Evolutionary conservation across 805 yeast species (phyloP), one percentile per base, ranked within the genome.

Genomic region (Metschnikowia cubensis): DNA sequence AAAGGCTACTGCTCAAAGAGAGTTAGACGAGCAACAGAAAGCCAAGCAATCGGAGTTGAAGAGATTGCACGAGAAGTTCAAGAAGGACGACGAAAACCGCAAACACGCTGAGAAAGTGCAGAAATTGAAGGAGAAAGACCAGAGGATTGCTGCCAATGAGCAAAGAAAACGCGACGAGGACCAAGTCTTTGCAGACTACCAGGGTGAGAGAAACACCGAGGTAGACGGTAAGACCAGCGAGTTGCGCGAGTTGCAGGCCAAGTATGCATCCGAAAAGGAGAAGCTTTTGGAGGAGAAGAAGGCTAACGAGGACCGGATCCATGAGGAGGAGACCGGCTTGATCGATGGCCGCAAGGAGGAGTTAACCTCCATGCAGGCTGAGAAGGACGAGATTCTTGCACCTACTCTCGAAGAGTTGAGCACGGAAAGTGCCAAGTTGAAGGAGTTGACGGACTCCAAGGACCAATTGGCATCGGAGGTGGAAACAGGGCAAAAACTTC

Each of bases 1-100:
- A 42, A 84, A 87, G 62, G 96, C 95, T 18, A 74, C 68, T 20
- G 77, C 80, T 43, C 92, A 89, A 69, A 81, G 96, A 71, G 45
- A 80, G 70, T 56, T 62, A 66, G 53, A 66, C 67, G 41, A 61
- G 21, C 73, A 70, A 47, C 67, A 70, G 51, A 67, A 65, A 49
- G 58, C 63, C 45, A 68, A 74, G 50, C 65, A 63, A 40, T 63
- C 66, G 20, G 76, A 74, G 49, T 64, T 72, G 52, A 57, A 56
- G 38, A 58, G 59, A 41, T 52, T 56, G 47, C 76, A 74, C 52
- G 60, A 60, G 42, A 57, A 66, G 54, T 60, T 66, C 47, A 53
- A 55, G 50, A 45, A 39, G 15, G 59, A 55, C 20, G 60, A 55
- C 52, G 70, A 63, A 58, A 66, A 60, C 36, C 53, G 54, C 22